A percentile compares a stretch with the other conserved stretches of the same genome.
phyloP scores from a whole-genome alignment of 2,329 filamentous ascomycete species.

The Cucurbitaria berberidis region DNA sequence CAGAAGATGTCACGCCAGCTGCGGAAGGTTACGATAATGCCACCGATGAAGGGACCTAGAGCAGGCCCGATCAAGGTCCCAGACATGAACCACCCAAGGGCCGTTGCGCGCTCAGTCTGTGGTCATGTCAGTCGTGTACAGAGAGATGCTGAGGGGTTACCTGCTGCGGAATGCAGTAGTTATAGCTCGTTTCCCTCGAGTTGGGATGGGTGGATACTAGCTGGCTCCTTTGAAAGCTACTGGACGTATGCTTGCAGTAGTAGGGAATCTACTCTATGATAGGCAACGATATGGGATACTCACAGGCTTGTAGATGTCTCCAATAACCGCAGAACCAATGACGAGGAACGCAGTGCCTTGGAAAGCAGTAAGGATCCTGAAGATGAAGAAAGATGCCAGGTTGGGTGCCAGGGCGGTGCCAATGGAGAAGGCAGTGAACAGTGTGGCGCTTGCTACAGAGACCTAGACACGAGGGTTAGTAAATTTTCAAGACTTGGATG shows the following conservation, averaged over 20 bases:
- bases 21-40: slow-evolving; percentile 76
- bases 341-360: slow-evolving; percentile 77
- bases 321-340: slow-evolving; percentile 72
- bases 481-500: neutral
- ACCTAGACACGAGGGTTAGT: slow-evolving; percentile 51
- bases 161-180: slow-evolving; percentile 12
- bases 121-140: slow-evolving; percentile 52
- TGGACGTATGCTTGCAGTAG: neutral
- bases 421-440: slow-evolving; percentile 73
- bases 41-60: slow-evolving; percentile 67
- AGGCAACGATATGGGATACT: slow-evolving; percentile 1
- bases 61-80: slow-evolving; percentile 73
- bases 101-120: slow-evolving; percentile 71
- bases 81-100: slow-evolving; percentile 74
- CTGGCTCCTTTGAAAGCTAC: neutral
- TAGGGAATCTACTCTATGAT: neutral
- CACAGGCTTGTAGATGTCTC: slow-evolving; percentile 58
- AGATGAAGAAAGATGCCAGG: slow-evolving; percentile 73
- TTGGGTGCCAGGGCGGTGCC: slow-evolving; percentile 76
- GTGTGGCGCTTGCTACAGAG: slow-evolving; percentile 63
- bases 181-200: neutral
- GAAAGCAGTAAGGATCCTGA: slow-evolving; percentile 75
- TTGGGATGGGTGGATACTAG: neutral
- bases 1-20: slow-evolving; percentile 80
- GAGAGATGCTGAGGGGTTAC: slow-evolving; percentile 6